Evolutionary conservation across 768 basidiomycete genomes (phyloP).

Genomic region (Boletus tomentosulus): DNA sequence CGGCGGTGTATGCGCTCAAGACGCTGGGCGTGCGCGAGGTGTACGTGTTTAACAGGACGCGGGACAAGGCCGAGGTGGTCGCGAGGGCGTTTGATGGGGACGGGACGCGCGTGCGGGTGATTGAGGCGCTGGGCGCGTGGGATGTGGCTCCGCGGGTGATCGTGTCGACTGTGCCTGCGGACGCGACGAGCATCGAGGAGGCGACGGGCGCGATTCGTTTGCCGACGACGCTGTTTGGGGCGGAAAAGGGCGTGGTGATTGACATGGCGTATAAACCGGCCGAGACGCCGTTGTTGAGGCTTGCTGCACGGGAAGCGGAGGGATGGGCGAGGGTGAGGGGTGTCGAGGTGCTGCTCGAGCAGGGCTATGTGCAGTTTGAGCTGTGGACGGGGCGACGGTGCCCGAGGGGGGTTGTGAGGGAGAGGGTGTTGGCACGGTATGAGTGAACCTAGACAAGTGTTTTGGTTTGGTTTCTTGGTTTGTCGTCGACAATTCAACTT

Average conservation of each 20-base stretch:
- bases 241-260: constrained; percentile 69
- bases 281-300: constrained; percentile 69
- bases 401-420: constrained; percentile 45
- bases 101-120: constrained; percentile 47
- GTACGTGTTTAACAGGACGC: constrained; percentile 87
- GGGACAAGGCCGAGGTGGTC: constrained; percentile 65
- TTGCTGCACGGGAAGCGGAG: constrained; percentile 50
- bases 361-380: constrained; percentile 83
- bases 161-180: constrained; percentile 84
- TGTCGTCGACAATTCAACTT: too few species aligned
- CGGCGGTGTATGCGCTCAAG: constrained; percentile 87
- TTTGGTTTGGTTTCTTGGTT: too few species aligned
- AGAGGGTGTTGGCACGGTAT: constrained; percentile 48
- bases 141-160: constrained; percentile 61
- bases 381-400: constrained; percentile 71
- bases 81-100: constrained; percentile 52
- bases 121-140: constrained; percentile 57
- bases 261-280: constrained; percentile 95
- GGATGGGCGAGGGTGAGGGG: constrained; percentile 76
- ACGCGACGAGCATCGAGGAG: constrained; percentile 41
- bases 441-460: neutral
- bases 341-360: constrained; percentile 81
- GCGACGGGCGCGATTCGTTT: constrained; percentile 41
- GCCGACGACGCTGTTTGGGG: constrained; percentile 52
- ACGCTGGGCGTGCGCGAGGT: constrained; percentile 62